Evolutionary conservation across 2,329 filamentous ascomycete genomes (phyloP), one percentile per base, ranked within the genome.

Genomic region (Huntiella moniliformis): DNA sequence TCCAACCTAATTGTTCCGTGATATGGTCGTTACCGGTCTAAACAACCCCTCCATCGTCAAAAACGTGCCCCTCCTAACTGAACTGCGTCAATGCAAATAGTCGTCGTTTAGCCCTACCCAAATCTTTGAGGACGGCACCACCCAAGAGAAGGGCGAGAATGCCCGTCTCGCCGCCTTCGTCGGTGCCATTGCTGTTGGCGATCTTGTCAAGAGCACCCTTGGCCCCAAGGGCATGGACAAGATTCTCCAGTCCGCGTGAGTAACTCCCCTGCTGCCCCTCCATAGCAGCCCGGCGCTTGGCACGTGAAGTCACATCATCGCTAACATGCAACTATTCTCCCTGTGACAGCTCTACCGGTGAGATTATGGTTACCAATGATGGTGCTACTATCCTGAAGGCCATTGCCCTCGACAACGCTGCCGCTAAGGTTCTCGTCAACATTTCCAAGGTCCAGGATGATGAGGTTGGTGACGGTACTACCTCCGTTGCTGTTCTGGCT

Each of bases 141-240:
- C 82, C 48, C 85, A 96, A 67, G 88, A 96, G 69, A 96, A 94
- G 70, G 91, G 91, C 57, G 88, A 96, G 70, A 96, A 96, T 82
- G 88, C 91, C 58, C 85, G 88, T 74, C 80, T 96, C 56, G 82
- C 85, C n/a, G 88, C 88, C 53, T 98, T 98, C 58, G 88, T 98
- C 47, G 91, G 91, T 56, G 91, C 91, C 61, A 98, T 98, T 59
- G 91, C 91, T 47, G 91, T 98, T 40, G 91, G 91, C 45, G 91
- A 98, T 57, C 66, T 98, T 54, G 91, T 98, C 45, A 98, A 98
- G 74, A 93, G 84, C 63, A 96, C 91, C 8, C 68, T 98, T 32
- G 91, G 91, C 5, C 91, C 91, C 34, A 96, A 96, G 69, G 91
- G 91, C 55, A 96, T 96, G 87, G 91, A 96, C 71, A 95, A 94